Evolutionary conservation across 2,329 filamentous ascomycete species (phyloP), one percentile per base, ranked within the genome.

Genomic region (Beauveria sp.): DNA sequence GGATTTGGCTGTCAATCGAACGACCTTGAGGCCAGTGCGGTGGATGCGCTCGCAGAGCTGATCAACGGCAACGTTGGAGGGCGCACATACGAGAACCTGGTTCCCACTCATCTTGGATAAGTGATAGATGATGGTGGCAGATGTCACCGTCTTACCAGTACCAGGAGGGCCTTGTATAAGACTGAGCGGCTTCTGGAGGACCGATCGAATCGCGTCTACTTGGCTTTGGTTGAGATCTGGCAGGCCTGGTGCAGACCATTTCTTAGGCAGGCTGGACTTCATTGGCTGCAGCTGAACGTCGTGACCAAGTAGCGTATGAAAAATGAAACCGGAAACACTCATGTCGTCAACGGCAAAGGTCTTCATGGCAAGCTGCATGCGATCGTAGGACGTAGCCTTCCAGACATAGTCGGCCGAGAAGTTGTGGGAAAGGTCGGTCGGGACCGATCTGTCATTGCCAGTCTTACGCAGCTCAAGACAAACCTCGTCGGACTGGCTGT

Each of bases 331-430:
- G 24, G 95, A 98, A 49, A 99, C 93, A 71, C 93, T 97, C 89
- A 96, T 90, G 75, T 99, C 95, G 68, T 99, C 93, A 50, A 98
- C 87, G 6, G 95, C 95, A 72, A 99, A 99, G 0, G 91, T 98
- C 81, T 97, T 98, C 93, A 99, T 98, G 60, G 95, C 96, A 67
- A 93, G 86, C 75, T 99, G 95, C 95, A 99, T 99, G 65, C 95
- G 93, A 71, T 99, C 95, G 73, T 99, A 99, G 0, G 93, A 98
- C 0, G 96, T 99, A 16, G 96, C 95, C 74, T 99, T 99, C 95
- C 95, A 99, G 61, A 99, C 95, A 71, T 99, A 99, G 74, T 99
- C 95, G 66, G 93, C 95, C 18, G 92, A 96, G 76, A 99, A 99
- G 75, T 97, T 96, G 76, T 96, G 91, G 0, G 93, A 96, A 75